Evolutionary conservation across 495 filamentous ascomycete genomes (phyloP), one percentile per base, ranked within the genome.

Genomic region (Glarea lozoyensis): DNA sequence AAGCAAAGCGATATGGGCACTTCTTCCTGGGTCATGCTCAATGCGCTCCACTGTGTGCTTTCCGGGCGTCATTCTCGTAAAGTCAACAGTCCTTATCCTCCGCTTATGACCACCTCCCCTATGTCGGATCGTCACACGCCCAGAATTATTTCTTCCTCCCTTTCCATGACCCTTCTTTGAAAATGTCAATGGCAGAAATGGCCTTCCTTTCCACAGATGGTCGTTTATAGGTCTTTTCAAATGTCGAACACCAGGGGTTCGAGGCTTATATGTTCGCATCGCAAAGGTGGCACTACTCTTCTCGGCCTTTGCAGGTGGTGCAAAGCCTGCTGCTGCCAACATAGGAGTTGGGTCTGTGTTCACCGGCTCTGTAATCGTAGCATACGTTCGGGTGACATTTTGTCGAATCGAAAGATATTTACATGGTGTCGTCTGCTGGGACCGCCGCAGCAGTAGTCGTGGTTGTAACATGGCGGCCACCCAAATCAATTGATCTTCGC

Each of bases 211-310:
- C 82, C 84, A 96, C 22, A 98, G 69, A 60, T 97, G 93, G 49
- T 96, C 92, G 64, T 95, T 95, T 58, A 96, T 81, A 9, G 92
- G 87, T 13, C 92, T 74, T 46, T 78, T 81, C 42, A 98, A 69
- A 73, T 98, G 93, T 46, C 92, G 82, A 30, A 95, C 57, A 75
- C 92, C 93, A 30, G 92, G 92, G 9, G 93, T 98, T 40, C 86
- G 82, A 27, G 92, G 92, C 62, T 87, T 97, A 59, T 98, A 98
- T 29, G 81, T 90, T 48, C 85, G 78, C 61, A 95, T 59, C 30
- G 67, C 56, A 32, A 73, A 66, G 40, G 31, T 17, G 3, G 37
- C 40, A 44, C 46, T 52, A 20, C n/a, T 24, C n/a, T 50, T 40
- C 22, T 45, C 39, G 3, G 30, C 10, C 15, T 45, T 34, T 36